These are phyloP conservation scores for Rhizopus microsporus DNA, from an alignment of 371 early-diverging fungal genomes.

Conservation along the genomic window DNA sequence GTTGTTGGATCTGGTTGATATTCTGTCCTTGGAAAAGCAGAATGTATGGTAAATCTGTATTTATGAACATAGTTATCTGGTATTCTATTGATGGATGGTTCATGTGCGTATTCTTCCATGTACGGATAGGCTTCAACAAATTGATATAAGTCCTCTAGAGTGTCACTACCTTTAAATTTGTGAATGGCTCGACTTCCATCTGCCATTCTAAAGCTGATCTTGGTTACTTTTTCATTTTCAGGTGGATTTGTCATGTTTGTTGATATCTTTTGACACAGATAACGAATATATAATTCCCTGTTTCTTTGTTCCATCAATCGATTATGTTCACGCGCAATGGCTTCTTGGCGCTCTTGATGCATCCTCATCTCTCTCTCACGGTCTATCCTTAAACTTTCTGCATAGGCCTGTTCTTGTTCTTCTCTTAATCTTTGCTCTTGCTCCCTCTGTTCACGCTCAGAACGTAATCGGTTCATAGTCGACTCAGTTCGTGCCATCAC, in stretches of 20 bases:
- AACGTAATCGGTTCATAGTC: conserved; percentile 49
- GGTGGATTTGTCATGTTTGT: conserved; percentile 38
- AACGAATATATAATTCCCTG: conserved; percentile 36
- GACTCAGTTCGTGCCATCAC: conserved; percentile 59
- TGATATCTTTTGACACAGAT: conserved; percentile 39
- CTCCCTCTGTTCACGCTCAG: conserved; percentile 68
- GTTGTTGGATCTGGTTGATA: conserved; percentile 40
- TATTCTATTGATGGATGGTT: conserved; percentile 4
- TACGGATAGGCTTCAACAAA: conserved; percentile 79
- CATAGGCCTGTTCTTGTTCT: conserved; percentile 87
- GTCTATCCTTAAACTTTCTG: conserved; percentile 76
- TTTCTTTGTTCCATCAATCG: conserved; percentile 34
- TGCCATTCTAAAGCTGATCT: conserved; percentile 67
- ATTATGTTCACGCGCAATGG: conserved; percentile 40
- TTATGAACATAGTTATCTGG: conserved; percentile 64
- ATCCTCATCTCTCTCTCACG: conserved; percentile 65
- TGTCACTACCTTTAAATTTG: conserved; percentile 65
- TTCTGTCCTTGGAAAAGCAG: conserved; percentile 72
- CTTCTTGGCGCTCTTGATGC: conserved; percentile 53
- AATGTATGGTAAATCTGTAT: conserved; percentile 70
- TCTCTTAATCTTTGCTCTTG: conserved; percentile 70
- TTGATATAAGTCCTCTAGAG: conserved; percentile 54
- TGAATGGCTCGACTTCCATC: conserved; percentile 68
- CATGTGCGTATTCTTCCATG: conserved; percentile 47
- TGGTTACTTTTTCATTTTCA: conserved; percentile 37